phyloP scores from a whole-genome alignment of 208 protist species.

The Trypanosomatidae sp. region DNA sequence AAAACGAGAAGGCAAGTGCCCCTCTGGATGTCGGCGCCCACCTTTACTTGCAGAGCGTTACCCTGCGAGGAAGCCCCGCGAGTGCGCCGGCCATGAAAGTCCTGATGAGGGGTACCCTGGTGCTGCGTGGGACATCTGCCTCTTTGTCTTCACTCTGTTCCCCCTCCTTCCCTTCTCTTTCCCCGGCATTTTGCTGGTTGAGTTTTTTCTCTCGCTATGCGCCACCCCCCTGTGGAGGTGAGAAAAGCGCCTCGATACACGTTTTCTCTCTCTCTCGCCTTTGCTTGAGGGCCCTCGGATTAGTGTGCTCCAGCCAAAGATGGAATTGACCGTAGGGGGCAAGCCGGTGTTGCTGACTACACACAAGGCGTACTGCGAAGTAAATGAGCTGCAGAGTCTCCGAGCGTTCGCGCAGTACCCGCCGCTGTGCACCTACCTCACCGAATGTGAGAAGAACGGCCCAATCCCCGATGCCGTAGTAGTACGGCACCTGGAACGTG shows the following conservation, averaged over 20 bases:
- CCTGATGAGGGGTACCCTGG: neutral
- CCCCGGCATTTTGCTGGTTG: neutral
- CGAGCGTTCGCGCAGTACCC: slow-evolving; percentile 43
- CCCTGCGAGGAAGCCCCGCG: neutral
- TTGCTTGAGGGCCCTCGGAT: neutral
- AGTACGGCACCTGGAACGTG: slow-evolving; percentile 44
- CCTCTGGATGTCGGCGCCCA: neutral
- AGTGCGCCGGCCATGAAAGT: neutral
- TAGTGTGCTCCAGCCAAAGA: slow-evolving; percentile 3
- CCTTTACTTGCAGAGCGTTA: neutral
- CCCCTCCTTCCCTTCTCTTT: neutral
- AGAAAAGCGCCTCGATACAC: neutral
- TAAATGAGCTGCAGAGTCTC: slow-evolving; percentile 32
- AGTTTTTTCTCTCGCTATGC: neutral
- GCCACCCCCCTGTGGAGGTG: neutral
- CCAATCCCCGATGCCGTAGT: slow-evolving; percentile 49
- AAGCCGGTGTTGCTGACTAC: slow-evolving; percentile 46
- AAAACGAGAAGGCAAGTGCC: neutral
- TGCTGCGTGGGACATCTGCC: neutral
- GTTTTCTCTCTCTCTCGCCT: neutral
- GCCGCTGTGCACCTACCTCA: slow-evolving; percentile 50
- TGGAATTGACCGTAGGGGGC: slow-evolving; percentile 61
- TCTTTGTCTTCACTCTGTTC: neutral
- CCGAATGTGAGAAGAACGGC: slow-evolving; percentile 26
- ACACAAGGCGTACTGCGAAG: slow-evolving; percentile 66